phyloP scores from a whole-genome alignment of 352 stramenopile genomes.

The Phytophthora idaei region DNA sequence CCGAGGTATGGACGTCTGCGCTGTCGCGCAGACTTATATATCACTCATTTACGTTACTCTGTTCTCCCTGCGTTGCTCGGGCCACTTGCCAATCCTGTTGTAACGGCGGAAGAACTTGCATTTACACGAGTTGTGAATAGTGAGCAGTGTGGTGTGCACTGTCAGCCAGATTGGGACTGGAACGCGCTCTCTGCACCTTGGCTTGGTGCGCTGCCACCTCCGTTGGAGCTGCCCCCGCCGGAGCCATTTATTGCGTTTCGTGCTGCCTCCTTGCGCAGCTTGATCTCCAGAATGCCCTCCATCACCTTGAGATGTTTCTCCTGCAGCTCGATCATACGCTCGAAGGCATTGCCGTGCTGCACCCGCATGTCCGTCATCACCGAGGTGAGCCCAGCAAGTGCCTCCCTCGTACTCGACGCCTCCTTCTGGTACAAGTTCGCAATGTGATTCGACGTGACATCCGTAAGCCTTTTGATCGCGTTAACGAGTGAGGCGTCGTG shows the following conservation, averaged over 20 bases:
- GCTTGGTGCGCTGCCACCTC: background rate
- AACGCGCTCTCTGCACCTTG: conserved; percentile 1
- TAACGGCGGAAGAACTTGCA: conserved; percentile 4
- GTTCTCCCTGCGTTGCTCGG: conserved; percentile 12
- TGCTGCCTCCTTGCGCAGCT: conserved; percentile 42
- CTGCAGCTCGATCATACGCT: conserved; percentile 63
- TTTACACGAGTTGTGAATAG: conserved; percentile 3
- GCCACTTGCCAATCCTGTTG: background rate
- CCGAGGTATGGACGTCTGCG: conserved; percentile 16
- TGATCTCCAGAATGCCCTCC: conserved; percentile 63
- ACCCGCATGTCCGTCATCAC: conserved; percentile 61
- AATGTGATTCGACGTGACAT: conserved; percentile 62
- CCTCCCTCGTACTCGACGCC: conserved; percentile 26
- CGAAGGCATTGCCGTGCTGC: conserved; percentile 51
- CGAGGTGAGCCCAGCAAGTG: conserved; percentile 46
- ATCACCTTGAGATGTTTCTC: conserved; percentile 73
- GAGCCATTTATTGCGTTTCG: conserved; percentile 14
- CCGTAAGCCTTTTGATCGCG: conserved; percentile 67
- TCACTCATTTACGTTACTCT: conserved; percentile 25
- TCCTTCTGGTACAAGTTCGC: conserved; percentile 42
- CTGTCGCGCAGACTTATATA: conserved; percentile 32
- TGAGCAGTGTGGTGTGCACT: background rate
- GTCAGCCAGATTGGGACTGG: conserved; percentile 9
- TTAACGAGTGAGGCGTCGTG: conserved; percentile 65
- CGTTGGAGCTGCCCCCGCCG: conserved; percentile 10